Evolutionary conservation across 2,329 filamentous ascomycete species (phyloP).

Genomic region (Corniculantispora saksenae): DNA sequence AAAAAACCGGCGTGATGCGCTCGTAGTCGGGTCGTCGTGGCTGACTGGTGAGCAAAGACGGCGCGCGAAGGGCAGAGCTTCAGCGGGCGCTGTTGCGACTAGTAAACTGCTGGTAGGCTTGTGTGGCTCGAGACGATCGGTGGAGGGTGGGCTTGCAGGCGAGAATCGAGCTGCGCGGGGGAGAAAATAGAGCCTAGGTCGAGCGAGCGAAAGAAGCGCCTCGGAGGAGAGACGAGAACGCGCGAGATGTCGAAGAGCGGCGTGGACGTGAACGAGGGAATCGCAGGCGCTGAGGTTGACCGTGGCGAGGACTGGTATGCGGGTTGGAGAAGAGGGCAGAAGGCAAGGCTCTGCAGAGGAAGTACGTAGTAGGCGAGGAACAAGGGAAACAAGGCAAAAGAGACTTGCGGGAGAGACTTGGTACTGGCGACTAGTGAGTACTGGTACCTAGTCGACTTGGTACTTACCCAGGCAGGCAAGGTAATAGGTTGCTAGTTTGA

Average conservation of each 20-base stretch:
- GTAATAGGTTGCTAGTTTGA: too few relatives aligned
- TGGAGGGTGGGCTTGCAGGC: not conserved
- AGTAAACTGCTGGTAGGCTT: not conserved
- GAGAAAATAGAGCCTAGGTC: not conserved
- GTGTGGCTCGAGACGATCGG: not conserved
- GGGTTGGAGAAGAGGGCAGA: constrained; percentile 2
- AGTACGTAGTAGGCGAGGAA: constrained; percentile 2
- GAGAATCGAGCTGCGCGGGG: not conserved
- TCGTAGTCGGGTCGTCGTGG: constrained; percentile 1
- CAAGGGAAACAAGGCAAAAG: not conserved
- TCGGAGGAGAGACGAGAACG: not conserved
- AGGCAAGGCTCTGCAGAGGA: not conserved
- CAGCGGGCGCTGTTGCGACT: constrained; percentile 2
- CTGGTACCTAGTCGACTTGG: too few relatives aligned
- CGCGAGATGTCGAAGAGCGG: not conserved
- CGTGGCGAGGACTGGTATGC: constrained; percentile 3
- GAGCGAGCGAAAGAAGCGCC: not conserved
- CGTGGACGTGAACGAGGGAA: not conserved
- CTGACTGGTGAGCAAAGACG: not conserved
- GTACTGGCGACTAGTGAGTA: not conserved
- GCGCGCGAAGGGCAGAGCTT: not conserved
- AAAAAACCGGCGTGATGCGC: not conserved
- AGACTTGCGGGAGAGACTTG: not conserved
- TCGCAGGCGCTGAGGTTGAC: not conserved
- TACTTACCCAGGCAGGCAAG: too few relatives aligned